Percentiles rank a stretch among this genome's conserved stretches.
Conservation (phyloP, 768 basidiomycete genomes). For the Termitomyces titanicus region DNA sequence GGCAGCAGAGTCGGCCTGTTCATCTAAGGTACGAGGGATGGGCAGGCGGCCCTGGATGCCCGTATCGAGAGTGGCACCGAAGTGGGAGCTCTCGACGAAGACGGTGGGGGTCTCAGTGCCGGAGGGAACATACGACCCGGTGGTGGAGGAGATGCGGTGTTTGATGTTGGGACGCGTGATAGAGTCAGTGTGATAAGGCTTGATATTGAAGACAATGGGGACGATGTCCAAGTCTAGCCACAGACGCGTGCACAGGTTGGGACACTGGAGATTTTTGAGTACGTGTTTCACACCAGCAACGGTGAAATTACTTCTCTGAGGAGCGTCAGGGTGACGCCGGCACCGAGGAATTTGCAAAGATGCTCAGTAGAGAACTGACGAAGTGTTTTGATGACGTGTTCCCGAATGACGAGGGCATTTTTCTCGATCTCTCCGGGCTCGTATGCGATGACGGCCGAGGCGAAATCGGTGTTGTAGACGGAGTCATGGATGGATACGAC, state of each 20-base stretch:
- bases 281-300: conserved; percentile 16
- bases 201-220: conserved; percentile 84
- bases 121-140: conserved; percentile 74
- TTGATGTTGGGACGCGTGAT: conserved; percentile 76
- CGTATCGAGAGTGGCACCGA: conserved; percentile 37
- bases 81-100: conserved; percentile 55
- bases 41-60: conserved; percentile 58
- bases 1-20: conserved; percentile 84
- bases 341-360: conserved; percentile 83
- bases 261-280: conserved; percentile 39
- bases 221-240: conserved; percentile 85
- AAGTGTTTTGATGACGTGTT: conserved; percentile 58
- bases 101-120: conserved; percentile 75
- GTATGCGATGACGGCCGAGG: conserved; percentile 55
- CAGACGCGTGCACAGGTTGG: conserved; percentile 81
- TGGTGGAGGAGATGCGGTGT: conserved; percentile 78
- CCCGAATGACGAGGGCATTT: conserved; percentile 59
- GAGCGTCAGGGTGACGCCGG: conserved; percentile 69
- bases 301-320: conserved; percentile 54
- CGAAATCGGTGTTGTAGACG: conserved; percentile 79
- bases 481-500: conserved; percentile 82
- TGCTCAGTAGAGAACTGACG: conserved; percentile 74
- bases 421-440: conserved; percentile 45
- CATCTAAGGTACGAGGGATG: conserved; percentile 73
- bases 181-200: conserved; percentile 77